Conservation (phyloP, 768 basidiomycete genomes). For the Dendrothele bispora region DNA sequence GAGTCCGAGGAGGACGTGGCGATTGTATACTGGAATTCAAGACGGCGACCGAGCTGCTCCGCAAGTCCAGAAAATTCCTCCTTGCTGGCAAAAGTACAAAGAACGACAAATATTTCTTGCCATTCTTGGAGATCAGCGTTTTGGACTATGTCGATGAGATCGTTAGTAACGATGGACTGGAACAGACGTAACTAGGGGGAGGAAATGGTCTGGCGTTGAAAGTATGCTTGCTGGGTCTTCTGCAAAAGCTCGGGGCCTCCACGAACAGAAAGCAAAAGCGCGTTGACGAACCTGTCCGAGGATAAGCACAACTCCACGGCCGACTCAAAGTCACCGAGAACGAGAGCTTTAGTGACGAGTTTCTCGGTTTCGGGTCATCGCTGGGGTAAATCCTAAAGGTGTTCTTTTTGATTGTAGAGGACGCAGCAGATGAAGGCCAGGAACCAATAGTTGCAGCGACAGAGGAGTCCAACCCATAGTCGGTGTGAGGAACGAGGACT, state of each 20-base stretch:
- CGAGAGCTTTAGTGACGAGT: slow-evolving; percentile 90
- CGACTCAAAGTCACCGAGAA: slow-evolving; percentile 92
- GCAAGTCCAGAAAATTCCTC: slow-evolving; percentile 87
- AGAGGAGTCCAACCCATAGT: slow-evolving; percentile 81
- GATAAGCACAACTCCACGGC: slow-evolving; percentile 92
- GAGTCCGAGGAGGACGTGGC: slow-evolving; percentile 48
- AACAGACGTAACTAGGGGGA: slow-evolving; percentile 91
- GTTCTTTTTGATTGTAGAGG: slow-evolving; percentile 71
- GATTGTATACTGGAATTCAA: slow-evolving; percentile 82
- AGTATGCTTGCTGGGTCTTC: slow-evolving; percentile 91
- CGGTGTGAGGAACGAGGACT: slow-evolving; percentile 74
- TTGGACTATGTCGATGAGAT: slow-evolving; percentile 91
- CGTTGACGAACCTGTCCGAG: slow-evolving; percentile 89
- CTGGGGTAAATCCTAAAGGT: slow-evolving; percentile 89
- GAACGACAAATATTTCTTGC: slow-evolving; percentile 94
- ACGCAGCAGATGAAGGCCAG: slow-evolving; percentile 77
- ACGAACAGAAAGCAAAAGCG: slow-evolving; percentile 88
- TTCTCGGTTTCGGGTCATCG: slow-evolving; percentile 87
- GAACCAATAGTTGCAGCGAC: slow-evolving; percentile 97
- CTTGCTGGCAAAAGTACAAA: slow-evolving; percentile 88
- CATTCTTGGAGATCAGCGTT: slow-evolving; percentile 94
- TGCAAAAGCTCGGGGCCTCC: slow-evolving; percentile 87
- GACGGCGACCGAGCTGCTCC: slow-evolving; percentile 87
- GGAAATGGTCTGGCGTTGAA: slow-evolving; percentile 72
- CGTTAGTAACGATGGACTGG: slow-evolving; percentile 91